Base-by-base conservation (phyloP, 2,329 filamentous ascomycete genomes). In the Cytospora chrysosperma region DNA sequence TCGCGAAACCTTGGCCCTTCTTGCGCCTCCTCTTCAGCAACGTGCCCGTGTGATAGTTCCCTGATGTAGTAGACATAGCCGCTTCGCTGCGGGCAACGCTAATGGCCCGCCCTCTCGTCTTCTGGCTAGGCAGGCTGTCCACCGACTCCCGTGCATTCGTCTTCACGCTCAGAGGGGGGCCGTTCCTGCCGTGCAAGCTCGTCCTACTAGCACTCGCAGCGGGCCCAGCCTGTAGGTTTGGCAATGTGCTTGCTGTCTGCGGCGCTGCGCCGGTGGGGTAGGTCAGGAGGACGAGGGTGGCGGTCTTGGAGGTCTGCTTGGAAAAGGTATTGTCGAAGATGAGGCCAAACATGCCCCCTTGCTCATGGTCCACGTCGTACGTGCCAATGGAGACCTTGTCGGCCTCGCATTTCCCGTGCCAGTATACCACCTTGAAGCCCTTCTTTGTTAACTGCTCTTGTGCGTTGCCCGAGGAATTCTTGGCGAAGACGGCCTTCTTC, bases 241-340 rank as follows among this genome's bases (percentile, higher is more conserved):
- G 88, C 65, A 92, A 81, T 71, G 92, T 85, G 68, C 89, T 87
- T 4, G 88, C 87, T 19, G 88, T 88, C 72, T 92, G 91, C 1
- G 92, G 92, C 37, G 91, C 86, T 7, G 87, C 85, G 69, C 88
- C 90, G 40, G 92, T 93, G 12, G 94, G 93, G 72, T 98, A 97
- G 47, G 93, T 98, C 74, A 98, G 85, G 59, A 99, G 86, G 40
- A 97, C 93, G 72, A 99, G 92, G 9, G 94, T 98, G 24, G 93
- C 93, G 32, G 90, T 97, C 79, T 99, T 99, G 59, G 93, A 95
- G 50, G 91, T 89, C 75, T 89, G 91, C 78, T 97, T 98, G 65
- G 93, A 97, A 75, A 99, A 99, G 30, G 95, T 99, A 73, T 99
- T 99, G 84, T 99, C 95, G 73, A 99, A 97, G 34, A 98, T 92